Evolutionary conservation across 129 eudicot genomes (phyloP), one percentile per base, ranked within the genome.

Genomic region (Chrysanthemum lavandulifolium): DNA sequence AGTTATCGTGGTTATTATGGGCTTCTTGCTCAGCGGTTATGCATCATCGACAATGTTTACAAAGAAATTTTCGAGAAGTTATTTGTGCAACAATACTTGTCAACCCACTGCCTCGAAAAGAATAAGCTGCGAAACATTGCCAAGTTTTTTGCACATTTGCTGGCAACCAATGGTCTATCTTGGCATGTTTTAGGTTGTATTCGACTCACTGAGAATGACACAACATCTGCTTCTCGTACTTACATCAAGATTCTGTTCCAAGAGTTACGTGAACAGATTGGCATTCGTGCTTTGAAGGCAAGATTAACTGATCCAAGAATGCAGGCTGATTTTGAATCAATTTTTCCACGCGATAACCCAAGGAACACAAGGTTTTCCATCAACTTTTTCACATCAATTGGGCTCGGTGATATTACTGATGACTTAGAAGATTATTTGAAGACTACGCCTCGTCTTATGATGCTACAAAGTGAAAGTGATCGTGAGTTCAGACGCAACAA

Each of bases 251-350:
- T 94, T 71, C 93, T 94, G 14, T 94, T 94, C 83, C 98, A 94
- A 97, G 98, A 94, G 55, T 59, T 94, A 59, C 90, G 97, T 0
- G 98, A 94, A 78, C 98, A 94, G 80, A 88, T 94, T 13, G 98
- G 98, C 6, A 88, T 90, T 21, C 86, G 92, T n/a, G 75, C 88
- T 15, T 56, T 94, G 33, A 94, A 94, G 31, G 96, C 90, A 74
- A 85, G 91, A 14, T 89, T 94, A 6, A 87, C 82, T 59, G 98
- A 94, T 6, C 97, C 98, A 1, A 69, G 83, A 23, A 90, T 94
- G 97, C 96, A 86, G 57, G 96, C 83, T 7, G 86, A 96, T 8
- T 87, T 87, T 4, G 97, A 90, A 50, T 90, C 97, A 2, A 88
- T 94, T 50, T 94, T 94, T 72, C 98, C 98, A 0, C 80, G 82